Evolutionary conservation across 2,329 filamentous ascomycete species (phyloP), one percentile per base, ranked within the genome.

Genomic region (Furcasterigmium sp.): DNA sequence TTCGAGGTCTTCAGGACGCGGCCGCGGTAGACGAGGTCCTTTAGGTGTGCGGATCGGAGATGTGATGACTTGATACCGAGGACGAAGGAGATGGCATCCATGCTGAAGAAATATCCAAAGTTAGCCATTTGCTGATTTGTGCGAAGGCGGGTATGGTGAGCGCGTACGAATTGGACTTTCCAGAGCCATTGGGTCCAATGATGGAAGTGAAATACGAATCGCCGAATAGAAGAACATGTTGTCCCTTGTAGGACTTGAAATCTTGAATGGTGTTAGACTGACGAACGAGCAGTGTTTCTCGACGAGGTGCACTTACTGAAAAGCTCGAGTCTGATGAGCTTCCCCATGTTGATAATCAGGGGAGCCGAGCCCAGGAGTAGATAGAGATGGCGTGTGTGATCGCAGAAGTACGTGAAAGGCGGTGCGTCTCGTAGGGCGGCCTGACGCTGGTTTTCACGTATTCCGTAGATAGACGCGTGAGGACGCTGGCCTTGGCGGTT

Each of bases 181-280:
- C 93, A 28, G 93, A 97, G 73, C 93, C 93, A 91, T 98, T 98
- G 62, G 93, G 93, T 6, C 94, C 93, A 60, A 98, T 97, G 60
- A 98, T 96, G 34, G 93, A 98, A 39, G 93, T 98, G 67, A 98
- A 98, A 68, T 96, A 97, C 3, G 91, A 94, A 70, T 98, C 91
- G 59, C 91, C 91, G 58, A 98, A 96, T 42, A 96, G 80, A 36
- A 98, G 81, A 47, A 81, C 84, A 70, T 98, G 93, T 58, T 96
- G 91, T 46, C 91, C 93, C 67, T 95, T 95, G 74, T 98, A 98
- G 56, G 93, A 97, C 72, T 98, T 98, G 82, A 98, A 98, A 73
- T 98, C 87, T 14, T 10, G 4, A 11, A 15, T 19, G 23, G 10
- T 18, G 11, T 28, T 10, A 15, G n/a, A 37, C 11, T 21, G 42